Evolutionary conservation across 2,329 filamentous ascomycete species (phyloP).

Genomic region (Colletotrichum plurivorum): DNA sequence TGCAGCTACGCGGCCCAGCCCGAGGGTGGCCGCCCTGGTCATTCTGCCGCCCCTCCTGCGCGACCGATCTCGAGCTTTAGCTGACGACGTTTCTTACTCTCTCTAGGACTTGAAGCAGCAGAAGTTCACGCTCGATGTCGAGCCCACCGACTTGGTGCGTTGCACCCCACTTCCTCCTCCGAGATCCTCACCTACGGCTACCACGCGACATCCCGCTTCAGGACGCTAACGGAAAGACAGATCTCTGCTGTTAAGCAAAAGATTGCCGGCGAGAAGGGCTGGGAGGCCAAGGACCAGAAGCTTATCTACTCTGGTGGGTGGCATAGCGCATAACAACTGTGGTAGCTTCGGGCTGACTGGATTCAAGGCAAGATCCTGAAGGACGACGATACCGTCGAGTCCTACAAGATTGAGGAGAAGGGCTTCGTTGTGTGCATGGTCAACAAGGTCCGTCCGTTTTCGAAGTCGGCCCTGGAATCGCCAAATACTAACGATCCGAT

Average conservation of each 20-base stretch:
- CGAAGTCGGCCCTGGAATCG: neutral
- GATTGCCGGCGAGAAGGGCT: slow-evolving; percentile 92
- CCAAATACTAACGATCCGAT: slow-evolving; percentile 34
- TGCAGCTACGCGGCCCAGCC: slow-evolving; percentile 43
- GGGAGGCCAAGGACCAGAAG: slow-evolving; percentile 92
- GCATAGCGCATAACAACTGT: slow-evolving; percentile 27
- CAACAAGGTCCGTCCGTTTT: slow-evolving; percentile 79
- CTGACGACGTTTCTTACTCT: slow-evolving; percentile 11
- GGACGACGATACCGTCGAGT: slow-evolving; percentile 96
- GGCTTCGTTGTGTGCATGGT: slow-evolving; percentile 99
- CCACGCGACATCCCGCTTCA: slow-evolving; percentile 33
- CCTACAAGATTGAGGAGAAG: slow-evolving; percentile 99
- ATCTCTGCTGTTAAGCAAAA: slow-evolving; percentile 93
- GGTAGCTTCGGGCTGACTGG: slow-evolving; percentile 18
- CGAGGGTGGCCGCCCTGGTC: neutral
- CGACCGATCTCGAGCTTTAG: slow-evolving; percentile 22
- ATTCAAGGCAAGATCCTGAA: slow-evolving; percentile 93
- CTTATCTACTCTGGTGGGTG: slow-evolving; percentile 95
- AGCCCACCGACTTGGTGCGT: slow-evolving; percentile 91
- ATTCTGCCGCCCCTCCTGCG: neutral
- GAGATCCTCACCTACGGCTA: slow-evolving; percentile 38
- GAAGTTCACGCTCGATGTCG: slow-evolving; percentile 96
- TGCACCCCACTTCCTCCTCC: slow-evolving; percentile 48
- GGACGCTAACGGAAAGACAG: slow-evolving; percentile 61
- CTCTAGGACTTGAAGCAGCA: slow-evolving; percentile 95